Evolutionary conservation across 140 eudicot genomes (phyloP).

Genomic region (Senecio squalidus): DNA sequence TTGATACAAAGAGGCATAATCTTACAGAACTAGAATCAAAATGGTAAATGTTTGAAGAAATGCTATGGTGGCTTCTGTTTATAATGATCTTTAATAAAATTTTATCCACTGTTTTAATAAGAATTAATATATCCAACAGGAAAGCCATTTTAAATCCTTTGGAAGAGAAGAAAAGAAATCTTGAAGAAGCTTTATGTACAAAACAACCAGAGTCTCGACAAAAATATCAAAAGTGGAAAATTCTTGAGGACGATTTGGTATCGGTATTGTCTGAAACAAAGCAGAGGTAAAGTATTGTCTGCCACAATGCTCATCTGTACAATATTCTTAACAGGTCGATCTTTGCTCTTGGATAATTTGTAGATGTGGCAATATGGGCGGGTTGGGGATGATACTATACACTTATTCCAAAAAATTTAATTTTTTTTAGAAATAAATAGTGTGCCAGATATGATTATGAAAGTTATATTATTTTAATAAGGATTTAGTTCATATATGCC

Average conservation of each 20-base stretch:
- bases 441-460: too few species aligned
- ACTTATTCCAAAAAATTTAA: too few species aligned
- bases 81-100: not conserved
- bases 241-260: constrained; percentile 40
- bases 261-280: constrained; percentile 47
- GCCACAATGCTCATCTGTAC: not conserved
- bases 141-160: constrained; percentile 33
- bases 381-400: too few species aligned
- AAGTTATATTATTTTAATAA: too few species aligned
- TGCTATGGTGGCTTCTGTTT: not conserved
- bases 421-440: too few species aligned
- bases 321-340: constrained; percentile 4
- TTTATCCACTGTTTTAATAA: not conserved
- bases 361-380: too few species aligned
- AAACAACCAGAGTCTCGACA: constrained; percentile 35
- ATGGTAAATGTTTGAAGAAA: constrained; percentile 37
- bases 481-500: too few species aligned
- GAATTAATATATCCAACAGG: constrained; percentile 32
- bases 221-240: constrained; percentile 42
- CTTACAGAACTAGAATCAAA: constrained; percentile 44
- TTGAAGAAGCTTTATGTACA: constrained; percentile 39
- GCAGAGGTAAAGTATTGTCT: constrained; percentile 39
- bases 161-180: constrained; percentile 46
- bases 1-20: constrained; percentile 43
- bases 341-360: too few species aligned